Evolutionary conservation across 305 asterid species (phyloP).

Genomic region (Plantago lanceolata): DNA sequence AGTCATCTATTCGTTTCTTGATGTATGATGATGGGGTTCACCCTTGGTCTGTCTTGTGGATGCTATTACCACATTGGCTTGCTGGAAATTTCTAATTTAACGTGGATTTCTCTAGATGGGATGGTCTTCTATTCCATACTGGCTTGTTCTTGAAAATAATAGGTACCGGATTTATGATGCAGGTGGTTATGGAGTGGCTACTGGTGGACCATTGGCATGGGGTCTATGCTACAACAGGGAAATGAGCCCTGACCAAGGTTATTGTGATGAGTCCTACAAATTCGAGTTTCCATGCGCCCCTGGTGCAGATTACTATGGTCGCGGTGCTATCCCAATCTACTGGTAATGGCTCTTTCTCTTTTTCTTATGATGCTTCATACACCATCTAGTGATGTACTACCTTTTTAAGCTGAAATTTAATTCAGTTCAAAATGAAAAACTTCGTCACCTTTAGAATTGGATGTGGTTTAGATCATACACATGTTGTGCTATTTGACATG

Average conservation of each 20-base stretch:
- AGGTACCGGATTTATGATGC: conserved; percentile 16
- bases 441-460: too few species aligned
- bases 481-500: too few species aligned
- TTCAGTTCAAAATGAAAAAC: too few species aligned
- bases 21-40: too few species aligned
- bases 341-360: conserved; percentile 40
- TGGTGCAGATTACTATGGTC: conserved; percentile 74
- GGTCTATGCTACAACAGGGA: conserved; percentile 86
- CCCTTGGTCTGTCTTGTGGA: too few species aligned
- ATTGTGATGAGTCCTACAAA: conserved; percentile 66
- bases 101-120: too few species aligned
- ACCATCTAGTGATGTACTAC: neutral
- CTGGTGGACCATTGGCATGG: conserved; percentile 71
- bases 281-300: conserved; percentile 66
- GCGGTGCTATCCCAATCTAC: conserved; percentile 86
- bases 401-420: neutral
- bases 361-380: neutral
- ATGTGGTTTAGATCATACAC: too few species aligned
- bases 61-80: too few species aligned
- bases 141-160: too few species aligned
- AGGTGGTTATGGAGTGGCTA: conserved; percentile 88
- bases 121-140: too few species aligned
- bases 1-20: too few species aligned
- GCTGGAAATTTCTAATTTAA: too few species aligned
- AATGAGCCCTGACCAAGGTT: conserved; percentile 73